phyloP scores from a whole-genome alignment of 1,284 basidiomycete genomes.

The Hemileia vastatrix region DNA sequence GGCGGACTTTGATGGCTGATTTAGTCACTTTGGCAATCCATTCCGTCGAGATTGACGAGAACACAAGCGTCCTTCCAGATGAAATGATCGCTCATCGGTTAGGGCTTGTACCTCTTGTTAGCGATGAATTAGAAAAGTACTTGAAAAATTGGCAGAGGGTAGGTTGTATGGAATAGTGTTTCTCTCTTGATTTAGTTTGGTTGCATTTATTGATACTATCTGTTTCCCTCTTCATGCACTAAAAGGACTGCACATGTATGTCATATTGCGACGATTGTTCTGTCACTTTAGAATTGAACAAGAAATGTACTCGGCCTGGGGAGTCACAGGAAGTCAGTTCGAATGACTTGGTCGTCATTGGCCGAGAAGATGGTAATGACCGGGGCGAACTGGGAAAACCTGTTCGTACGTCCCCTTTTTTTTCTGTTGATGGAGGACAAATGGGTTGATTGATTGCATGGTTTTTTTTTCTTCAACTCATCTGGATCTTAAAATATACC shows the following conservation, averaged over 20 bases:
- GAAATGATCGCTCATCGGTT: conserved; percentile 95
- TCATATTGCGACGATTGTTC: conserved; percentile 70
- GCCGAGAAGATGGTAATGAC: conserved; percentile 49
- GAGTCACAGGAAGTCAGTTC: conserved; percentile 72
- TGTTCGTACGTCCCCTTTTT: conserved; percentile 42
- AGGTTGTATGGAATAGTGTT: conserved; percentile 33
- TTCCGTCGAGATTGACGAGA: conserved; percentile 83
- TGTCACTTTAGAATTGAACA: conserved; percentile 62
- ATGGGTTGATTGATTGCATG: conserved; percentile 54
- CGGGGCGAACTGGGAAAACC: conserved; percentile 57
- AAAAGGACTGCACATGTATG: conserved; percentile 73
- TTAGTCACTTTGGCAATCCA: conserved; percentile 93
- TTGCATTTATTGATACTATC: neutral
- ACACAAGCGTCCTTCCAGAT: conserved; percentile 89
- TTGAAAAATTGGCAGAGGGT: conserved; percentile 72
- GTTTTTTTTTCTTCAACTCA: conserved; percentile 49
- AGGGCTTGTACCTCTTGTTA: conserved; percentile 84
- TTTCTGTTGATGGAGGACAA: conserved; percentile 46
- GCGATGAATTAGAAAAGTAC: conserved; percentile 49
- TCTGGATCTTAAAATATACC: conserved; percentile 13
- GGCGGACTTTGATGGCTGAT: conserved; percentile 88
- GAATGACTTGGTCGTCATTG: conserved; percentile 59
- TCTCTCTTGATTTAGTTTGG: neutral
- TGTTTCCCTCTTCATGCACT: conserved; percentile 17
- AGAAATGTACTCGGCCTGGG: conserved; percentile 56